Conservation (phyloP, 2,329 filamentous ascomycete species). For the Claviceps sp. region DNA sequence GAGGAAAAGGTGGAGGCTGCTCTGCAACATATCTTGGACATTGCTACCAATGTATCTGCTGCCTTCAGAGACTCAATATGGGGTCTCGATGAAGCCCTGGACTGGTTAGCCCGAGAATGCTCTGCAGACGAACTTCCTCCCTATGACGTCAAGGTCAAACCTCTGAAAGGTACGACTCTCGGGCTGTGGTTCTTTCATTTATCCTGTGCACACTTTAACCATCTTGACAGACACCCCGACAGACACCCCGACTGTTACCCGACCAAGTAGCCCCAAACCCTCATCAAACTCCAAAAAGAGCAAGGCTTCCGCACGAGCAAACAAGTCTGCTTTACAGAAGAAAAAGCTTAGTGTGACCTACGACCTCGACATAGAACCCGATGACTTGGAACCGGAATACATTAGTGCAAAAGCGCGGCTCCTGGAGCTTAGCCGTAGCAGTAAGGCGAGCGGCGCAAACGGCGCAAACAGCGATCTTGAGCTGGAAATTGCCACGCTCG, state of each 20-base stretch:
- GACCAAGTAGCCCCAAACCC: conserved; percentile 34
- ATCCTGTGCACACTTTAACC: conserved; percentile 4
- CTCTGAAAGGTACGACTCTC: conserved; percentile 23
- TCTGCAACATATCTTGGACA: conserved; percentile 52
- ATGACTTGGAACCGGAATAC: conserved; percentile 63
- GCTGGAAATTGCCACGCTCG: conserved; percentile 48
- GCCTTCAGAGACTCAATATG: conserved; percentile 55
- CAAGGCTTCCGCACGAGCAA: conserved; percentile 19
- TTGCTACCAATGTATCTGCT: conserved; percentile 46
- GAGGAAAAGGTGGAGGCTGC: conserved; percentile 47
- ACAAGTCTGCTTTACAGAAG: conserved; percentile 9
- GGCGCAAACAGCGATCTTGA: conserved; percentile 15
- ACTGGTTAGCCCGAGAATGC: conserved; percentile 79
- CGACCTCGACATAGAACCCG: conserved; percentile 61
- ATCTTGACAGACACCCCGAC: conserved; percentile 30
- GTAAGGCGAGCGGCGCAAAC: conserved; percentile 9
- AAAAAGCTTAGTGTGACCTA: conserved; percentile 37
- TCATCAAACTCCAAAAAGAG: conserved; percentile 13
- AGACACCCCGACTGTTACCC: conserved; percentile 36
- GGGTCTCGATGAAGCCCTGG: conserved; percentile 76
- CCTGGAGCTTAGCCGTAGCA: conserved; percentile 33
- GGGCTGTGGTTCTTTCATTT: too few species aligned
- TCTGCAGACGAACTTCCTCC: conserved; percentile 53
- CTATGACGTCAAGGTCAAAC: conserved; percentile 40
- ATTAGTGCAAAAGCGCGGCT: conserved; percentile 57